A percentile compares a stretch with the other conserved stretches of the same genome.
Conservation (phyloP, 2,329 filamentous ascomycete species). For the Cladosporium sp. region DNA sequence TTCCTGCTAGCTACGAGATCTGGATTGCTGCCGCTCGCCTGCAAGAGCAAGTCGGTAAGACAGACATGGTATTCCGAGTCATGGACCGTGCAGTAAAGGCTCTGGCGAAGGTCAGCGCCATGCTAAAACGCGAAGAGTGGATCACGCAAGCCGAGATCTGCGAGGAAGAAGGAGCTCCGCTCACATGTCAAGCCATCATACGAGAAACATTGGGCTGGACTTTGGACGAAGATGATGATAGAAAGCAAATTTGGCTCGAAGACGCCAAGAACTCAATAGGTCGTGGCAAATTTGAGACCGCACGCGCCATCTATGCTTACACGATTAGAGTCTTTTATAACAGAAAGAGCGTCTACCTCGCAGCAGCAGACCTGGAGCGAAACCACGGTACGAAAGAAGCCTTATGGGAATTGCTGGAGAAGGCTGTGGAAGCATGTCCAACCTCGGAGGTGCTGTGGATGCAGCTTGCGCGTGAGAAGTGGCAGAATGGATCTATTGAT, state of each 20-base stretch:
- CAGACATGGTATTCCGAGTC: slow-evolving; percentile 70
- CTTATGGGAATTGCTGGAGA: slow-evolving; percentile 80
- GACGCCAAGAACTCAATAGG: slow-evolving; percentile 81
- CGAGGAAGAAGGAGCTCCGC: slow-evolving; percentile 81
- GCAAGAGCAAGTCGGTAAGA: slow-evolving; percentile 83
- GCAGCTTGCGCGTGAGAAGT: slow-evolving; percentile 91
- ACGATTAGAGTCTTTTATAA: slow-evolving; percentile 84
- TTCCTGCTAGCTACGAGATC: slow-evolving; percentile 89
- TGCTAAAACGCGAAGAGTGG: slow-evolving; percentile 97
- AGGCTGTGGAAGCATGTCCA: slow-evolving; percentile 89
- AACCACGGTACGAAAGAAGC: slow-evolving; percentile 81
- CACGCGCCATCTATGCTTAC: slow-evolving; percentile 89
- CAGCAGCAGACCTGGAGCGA: slow-evolving; percentile 85
- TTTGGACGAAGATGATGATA: slow-evolving; percentile 91
- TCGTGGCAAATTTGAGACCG: slow-evolving; percentile 81
- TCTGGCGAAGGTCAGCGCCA: slow-evolving; percentile 84
- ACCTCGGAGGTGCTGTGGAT: slow-evolving; percentile 91
- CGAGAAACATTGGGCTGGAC: slow-evolving; percentile 89
- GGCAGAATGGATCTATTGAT: slow-evolving; percentile 82
- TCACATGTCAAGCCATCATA: slow-evolving; percentile 87
- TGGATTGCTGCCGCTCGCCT: slow-evolving; percentile 93
- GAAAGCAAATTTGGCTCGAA: slow-evolving; percentile 93
- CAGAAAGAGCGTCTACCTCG: slow-evolving; percentile 83
- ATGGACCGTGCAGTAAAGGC: slow-evolving; percentile 93
- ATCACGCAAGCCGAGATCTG: slow-evolving; percentile 91